Evolutionary conservation across 495 filamentous ascomycete species (phyloP).

Genomic region (Penicillium psychrofluorescens): DNA sequence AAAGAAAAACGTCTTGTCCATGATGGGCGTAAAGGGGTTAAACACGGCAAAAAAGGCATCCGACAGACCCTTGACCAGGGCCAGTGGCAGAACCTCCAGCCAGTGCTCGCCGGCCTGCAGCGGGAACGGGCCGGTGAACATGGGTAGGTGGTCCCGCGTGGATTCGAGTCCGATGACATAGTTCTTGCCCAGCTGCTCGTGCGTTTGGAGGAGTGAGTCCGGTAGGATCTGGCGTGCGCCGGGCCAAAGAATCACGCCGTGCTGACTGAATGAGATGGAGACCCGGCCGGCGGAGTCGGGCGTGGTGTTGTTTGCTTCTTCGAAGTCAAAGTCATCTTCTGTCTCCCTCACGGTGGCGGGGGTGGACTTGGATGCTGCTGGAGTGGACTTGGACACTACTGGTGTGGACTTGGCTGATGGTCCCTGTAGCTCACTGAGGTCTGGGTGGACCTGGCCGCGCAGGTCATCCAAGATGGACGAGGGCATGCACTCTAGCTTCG

Average conservation of each 20-base stretch:
- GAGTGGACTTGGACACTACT: too few species aligned
- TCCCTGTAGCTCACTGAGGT: background rate
- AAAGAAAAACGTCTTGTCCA: constrained; percentile 42
- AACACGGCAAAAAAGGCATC: constrained; percentile 39
- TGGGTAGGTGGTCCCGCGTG: constrained; percentile 29
- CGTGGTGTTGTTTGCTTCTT: constrained; percentile 18
- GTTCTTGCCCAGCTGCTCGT: constrained; percentile 35
- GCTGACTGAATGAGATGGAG: constrained; percentile 43
- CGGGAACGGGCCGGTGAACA: constrained; percentile 35
- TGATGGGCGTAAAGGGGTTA: constrained; percentile 40
- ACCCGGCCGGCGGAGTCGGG: constrained; percentile 26
- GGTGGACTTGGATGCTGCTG: background rate
- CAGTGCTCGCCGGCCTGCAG: constrained; percentile 31
- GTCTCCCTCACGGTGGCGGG: constrained; percentile 10
- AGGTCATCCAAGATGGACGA: constrained; percentile 27
- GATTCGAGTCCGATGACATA: constrained; percentile 41
- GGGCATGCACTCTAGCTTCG: constrained; percentile 37
- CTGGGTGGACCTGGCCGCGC: constrained; percentile 18
- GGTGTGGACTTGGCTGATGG: too few species aligned
- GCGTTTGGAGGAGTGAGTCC: constrained; percentile 23
- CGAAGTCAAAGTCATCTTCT: constrained; percentile 30
- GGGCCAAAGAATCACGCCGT: constrained; percentile 41
- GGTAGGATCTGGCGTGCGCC: constrained; percentile 34
- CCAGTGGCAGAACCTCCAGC: constrained; percentile 32
- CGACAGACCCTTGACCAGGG: constrained; percentile 36